Conservation (phyloP, 2,329 filamentous ascomycete species). For the Colletotrichum truncatum region DNA sequence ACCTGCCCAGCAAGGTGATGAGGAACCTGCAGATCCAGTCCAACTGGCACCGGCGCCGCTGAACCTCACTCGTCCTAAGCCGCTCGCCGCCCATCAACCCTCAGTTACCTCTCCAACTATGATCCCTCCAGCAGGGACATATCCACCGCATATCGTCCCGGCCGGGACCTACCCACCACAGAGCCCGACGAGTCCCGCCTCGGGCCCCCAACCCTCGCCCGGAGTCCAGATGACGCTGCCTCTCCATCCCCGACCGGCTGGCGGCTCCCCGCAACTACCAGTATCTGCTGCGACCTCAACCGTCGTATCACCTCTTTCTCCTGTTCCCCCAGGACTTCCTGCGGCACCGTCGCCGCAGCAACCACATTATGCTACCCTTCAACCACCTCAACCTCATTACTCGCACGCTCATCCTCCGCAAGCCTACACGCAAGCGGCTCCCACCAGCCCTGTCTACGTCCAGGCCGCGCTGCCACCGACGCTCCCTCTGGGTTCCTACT, state of each 20-base stretch:
- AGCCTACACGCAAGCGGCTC: neutral
- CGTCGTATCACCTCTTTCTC: neutral
- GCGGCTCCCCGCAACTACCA: neutral
- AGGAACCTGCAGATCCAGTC: neutral
- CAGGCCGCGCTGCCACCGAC: conserved; percentile 18
- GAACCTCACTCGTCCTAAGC: conserved; percentile 2
- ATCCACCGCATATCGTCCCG: neutral
- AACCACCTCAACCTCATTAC: neutral
- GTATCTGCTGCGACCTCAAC: neutral
- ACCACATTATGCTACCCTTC: neutral
- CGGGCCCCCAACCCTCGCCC: neutral
- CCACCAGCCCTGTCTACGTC: conserved; percentile 1
- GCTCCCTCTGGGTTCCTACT: conserved; percentile 16
- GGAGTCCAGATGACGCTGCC: conserved; percentile 4
- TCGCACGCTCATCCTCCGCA: neutral
- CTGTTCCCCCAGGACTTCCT: neutral
- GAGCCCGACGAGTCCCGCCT: neutral
- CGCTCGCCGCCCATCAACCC: neutral
- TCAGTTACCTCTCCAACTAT: neutral
- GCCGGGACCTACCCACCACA: neutral
- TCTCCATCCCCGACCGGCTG: neutral
- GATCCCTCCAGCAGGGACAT: neutral
- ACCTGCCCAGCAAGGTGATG: neutral
- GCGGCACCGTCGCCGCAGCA: neutral
- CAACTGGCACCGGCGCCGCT: conserved; percentile 18